Conservation (phyloP, 2,329 filamentous ascomycete genomes). For the Alternaria dauci region DNA sequence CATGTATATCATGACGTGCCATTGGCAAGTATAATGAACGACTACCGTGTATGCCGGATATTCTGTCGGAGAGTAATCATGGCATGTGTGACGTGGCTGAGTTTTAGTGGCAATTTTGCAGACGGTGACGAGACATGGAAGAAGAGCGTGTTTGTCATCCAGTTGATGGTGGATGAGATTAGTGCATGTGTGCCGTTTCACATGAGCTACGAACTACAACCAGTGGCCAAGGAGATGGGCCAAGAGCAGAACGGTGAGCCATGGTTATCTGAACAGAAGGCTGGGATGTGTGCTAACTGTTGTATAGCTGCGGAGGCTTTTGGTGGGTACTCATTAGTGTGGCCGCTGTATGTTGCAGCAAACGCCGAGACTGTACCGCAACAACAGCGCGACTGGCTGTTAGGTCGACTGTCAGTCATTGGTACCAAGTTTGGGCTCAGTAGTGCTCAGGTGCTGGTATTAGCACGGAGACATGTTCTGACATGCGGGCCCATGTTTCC, state of each 20-base stretch:
- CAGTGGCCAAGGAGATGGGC: constrained; percentile 42
- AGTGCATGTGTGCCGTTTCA: constrained; percentile 52
- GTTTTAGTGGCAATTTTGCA: constrained; percentile 17
- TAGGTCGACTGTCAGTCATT: constrained; percentile 47
- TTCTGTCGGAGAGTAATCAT: constrained; percentile 53
- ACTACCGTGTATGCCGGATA: constrained; percentile 53
- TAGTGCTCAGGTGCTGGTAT: constrained; percentile 46
- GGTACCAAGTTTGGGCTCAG: constrained; percentile 49
- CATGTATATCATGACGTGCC: constrained; percentile 52
- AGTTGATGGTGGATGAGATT: constrained; percentile 52
- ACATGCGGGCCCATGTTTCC: constrained; percentile 50
- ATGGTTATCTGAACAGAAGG: neutral
- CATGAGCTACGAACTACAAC: constrained; percentile 49
- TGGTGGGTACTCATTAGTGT: constrained; percentile 53
- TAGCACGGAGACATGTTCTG: constrained; percentile 47
- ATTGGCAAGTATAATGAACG: constrained; percentile 52
- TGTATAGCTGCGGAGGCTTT: constrained; percentile 48
- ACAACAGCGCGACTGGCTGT: constrained; percentile 49
- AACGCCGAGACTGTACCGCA: constrained; percentile 50
- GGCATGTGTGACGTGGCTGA: constrained; percentile 45
- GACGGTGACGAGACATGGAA: constrained; percentile 26
- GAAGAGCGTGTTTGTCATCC: constrained; percentile 40
- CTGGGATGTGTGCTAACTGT: constrained; percentile 19
- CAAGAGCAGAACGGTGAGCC: constrained; percentile 48
- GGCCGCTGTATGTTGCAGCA: constrained; percentile 52